These are phyloP conservation scores for Naganishia antarctica DNA, from an alignment of 768 basidiomycete species.

Conservation along the genomic window DNA sequence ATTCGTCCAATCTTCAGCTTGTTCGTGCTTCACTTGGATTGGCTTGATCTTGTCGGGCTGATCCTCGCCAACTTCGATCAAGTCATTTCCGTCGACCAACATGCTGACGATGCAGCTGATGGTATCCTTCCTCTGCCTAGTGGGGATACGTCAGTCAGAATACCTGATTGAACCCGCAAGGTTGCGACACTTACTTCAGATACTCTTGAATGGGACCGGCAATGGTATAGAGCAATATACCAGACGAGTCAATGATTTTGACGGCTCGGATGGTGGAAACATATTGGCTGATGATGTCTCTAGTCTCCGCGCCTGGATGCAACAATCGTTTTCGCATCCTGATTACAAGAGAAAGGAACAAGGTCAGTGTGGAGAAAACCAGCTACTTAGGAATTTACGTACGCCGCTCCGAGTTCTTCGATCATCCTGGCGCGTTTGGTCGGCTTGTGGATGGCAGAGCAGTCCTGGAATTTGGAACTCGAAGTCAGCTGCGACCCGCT, in stretches of 20 bases:
- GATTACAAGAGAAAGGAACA: background rate
- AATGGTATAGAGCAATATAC: conserved; percentile 86
- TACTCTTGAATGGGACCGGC: conserved; percentile 88
- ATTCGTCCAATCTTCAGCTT: conserved; percentile 77
- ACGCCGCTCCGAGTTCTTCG: conserved; percentile 73
- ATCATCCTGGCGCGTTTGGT: conserved; percentile 75
- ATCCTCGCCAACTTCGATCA: conserved; percentile 74
- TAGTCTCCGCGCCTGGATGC: conserved; percentile 93
- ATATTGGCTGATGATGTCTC: conserved; percentile 81
- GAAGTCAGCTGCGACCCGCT: no score
- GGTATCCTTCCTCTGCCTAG: conserved; percentile 61
- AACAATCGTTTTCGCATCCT: conserved; percentile 74
- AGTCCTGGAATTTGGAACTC: conserved; percentile 59
- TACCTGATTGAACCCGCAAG: conserved; percentile 7
- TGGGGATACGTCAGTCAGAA: background rate
- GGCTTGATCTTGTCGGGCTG: conserved; percentile 51
- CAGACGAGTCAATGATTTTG: conserved; percentile 82
- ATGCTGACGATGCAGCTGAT: conserved; percentile 89
- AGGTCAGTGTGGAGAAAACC: background rate
- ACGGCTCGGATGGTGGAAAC: conserved; percentile 87
- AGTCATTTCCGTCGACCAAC: conserved; percentile 77
- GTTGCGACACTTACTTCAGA: conserved; percentile 58
- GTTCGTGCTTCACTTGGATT: conserved; percentile 62
- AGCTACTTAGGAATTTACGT: conserved; percentile 37
- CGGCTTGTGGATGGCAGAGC: conserved; percentile 62